phyloP scores from a whole-genome alignment of 805 yeast genomes.

The Sungouiella blattae region DNA sequence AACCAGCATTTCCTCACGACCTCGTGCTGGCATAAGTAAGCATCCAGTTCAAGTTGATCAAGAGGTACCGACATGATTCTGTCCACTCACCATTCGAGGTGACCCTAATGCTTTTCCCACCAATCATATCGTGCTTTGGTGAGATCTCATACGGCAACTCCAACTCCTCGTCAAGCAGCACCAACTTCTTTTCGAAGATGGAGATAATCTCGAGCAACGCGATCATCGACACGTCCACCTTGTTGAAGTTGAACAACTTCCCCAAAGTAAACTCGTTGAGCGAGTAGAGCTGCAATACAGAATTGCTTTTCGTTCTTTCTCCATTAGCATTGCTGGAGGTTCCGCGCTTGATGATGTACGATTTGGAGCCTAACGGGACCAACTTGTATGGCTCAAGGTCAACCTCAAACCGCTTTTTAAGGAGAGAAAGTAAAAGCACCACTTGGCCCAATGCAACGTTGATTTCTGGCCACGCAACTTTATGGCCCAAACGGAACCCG shows the following conservation, averaged over 20 bases:
- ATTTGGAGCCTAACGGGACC: slow-evolving; percentile 81
- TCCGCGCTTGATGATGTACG: slow-evolving; percentile 58
- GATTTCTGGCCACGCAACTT: slow-evolving; percentile 85
- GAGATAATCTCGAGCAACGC: slow-evolving; percentile 63
- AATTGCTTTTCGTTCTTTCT: slow-evolving; percentile 21
- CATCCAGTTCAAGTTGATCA: slow-evolving; percentile 80
- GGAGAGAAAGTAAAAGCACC: slow-evolving; percentile 62
- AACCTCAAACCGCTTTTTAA: slow-evolving; percentile 54
- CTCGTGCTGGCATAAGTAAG: slow-evolving; percentile 59
- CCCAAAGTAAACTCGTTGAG: slow-evolving; percentile 73
- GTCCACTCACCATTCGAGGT: slow-evolving; percentile 85
- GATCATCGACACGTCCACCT: slow-evolving; percentile 77
- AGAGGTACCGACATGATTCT: slow-evolving; percentile 74
- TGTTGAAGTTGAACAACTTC: slow-evolving; percentile 67
- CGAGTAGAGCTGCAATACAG: slow-evolving; percentile 55
- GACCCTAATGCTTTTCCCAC: slow-evolving; percentile 70
- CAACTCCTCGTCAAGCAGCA: slow-evolving; percentile 46
- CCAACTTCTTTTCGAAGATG: slow-evolving; percentile 46
- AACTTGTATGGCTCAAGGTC: slow-evolving; percentile 58
- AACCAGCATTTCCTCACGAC: neutral
- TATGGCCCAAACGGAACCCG: slow-evolving; percentile 74
- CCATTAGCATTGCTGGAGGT: slow-evolving; percentile 1
- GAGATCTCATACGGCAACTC: slow-evolving; percentile 74
- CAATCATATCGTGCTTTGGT: slow-evolving; percentile 57
- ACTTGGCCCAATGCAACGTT: slow-evolving; percentile 91